Evolutionary conservation across 2,329 filamentous ascomycete genomes (phyloP).

Genomic region (Penicillium sp.): DNA sequence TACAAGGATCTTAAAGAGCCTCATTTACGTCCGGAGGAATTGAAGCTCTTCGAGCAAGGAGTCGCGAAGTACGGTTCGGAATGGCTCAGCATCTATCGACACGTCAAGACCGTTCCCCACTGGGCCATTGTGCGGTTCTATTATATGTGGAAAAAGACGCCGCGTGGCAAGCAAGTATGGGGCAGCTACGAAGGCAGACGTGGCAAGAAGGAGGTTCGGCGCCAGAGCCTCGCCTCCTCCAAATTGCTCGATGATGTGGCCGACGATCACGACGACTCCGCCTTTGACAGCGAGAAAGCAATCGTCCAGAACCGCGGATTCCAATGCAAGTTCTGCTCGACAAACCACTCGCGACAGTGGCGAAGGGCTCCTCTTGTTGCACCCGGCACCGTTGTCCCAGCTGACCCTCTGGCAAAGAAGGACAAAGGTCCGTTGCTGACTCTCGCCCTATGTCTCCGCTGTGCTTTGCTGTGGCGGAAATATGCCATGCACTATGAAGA

Average conservation of each 20-base stretch:
- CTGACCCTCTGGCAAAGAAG: constrained; percentile 66
- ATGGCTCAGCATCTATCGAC: constrained; percentile 77
- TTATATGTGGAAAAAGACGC: constrained; percentile 97
- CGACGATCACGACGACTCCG: constrained; percentile 90
- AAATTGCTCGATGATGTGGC: constrained; percentile 92
- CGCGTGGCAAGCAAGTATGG: constrained; percentile 85
- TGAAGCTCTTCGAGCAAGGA: constrained; percentile 90
- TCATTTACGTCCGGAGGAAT: constrained; percentile 73
- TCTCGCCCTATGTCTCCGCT: constrained; percentile 84
- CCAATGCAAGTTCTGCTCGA: constrained; percentile 90
- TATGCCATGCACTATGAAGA: constrained; percentile 97
- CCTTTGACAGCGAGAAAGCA: constrained; percentile 90
- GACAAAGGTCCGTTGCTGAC: constrained; percentile 78
- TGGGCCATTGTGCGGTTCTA: constrained; percentile 88
- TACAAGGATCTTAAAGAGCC: constrained; percentile 81
- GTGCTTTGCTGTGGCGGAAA: constrained; percentile 90
- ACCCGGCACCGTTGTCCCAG: constrained; percentile 70
- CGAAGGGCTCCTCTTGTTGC: constrained; percentile 80
- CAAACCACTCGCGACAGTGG: constrained; percentile 84
- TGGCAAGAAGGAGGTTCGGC: constrained; percentile 81
- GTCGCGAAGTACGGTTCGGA: constrained; percentile 91
- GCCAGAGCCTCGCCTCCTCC: constrained; percentile 60
- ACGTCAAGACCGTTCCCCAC: constrained; percentile 77
- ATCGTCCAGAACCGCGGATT: constrained; percentile 78
- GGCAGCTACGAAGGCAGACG: constrained; percentile 85